Evolutionary conservation across 768 basidiomycete genomes (phyloP), one percentile per base, ranked within the genome.

Genomic region (Coprinopsis cinerea): DNA sequence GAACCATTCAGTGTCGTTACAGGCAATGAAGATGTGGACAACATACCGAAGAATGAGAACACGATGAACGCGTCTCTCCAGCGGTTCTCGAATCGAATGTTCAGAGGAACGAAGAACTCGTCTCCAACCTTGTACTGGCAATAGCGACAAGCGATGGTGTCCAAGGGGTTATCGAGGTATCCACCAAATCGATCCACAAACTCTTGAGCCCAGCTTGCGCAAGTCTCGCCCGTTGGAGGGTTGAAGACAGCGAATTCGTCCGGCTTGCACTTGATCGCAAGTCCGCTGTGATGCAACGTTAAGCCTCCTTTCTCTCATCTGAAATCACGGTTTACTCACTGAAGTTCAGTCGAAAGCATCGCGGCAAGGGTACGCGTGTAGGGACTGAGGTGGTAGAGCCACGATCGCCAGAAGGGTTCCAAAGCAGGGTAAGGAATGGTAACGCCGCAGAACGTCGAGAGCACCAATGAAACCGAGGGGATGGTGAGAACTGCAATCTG

Each of bases 361-460:
- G 88, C 79, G 4, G 81, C 74, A 22, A 91, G 64, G 10, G 79
- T 70, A 20, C 86, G 78, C 0, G 85, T 89, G 63, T 81, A 88
- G 0, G 89, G 88, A 39, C 72, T 69, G 6, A 86, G 67, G 53
- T 82, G 72, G 64, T 92, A 92, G 14, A 91, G 64, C 88, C 88
- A 92, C n/a, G 71, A 73, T 53, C 77, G 69, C 85, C 85, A 89
- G 73, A 88, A 89, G 24, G 62, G 60, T 9, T 74, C 72, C 62
- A 90, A 64, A 3, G 73, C 74, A 0, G 82, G 77, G 50, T 76
- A 83, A 0, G 86, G 87, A 48, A 90, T 79, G 1, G 85, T 84
- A 14, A 90, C 86, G 60, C 90, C 90, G 56, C 86, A 88, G 77
- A 91, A 91, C 14, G 82, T 75, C 3, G 77, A 66, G 44, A 90